phyloP scores from a whole-genome alignment of 805 yeast genomes.

The Monosporozyma yasuniensis region DNA sequence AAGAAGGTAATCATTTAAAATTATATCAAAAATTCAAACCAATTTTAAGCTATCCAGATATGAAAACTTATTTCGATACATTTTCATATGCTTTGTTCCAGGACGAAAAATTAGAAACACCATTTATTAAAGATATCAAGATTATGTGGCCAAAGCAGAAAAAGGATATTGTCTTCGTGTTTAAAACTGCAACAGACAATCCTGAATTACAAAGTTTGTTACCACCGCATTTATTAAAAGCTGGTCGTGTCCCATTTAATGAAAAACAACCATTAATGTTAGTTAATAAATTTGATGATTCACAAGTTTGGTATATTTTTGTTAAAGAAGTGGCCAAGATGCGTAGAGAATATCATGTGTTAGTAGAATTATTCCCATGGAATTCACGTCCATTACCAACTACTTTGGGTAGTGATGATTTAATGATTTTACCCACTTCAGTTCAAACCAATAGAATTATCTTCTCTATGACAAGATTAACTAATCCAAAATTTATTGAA shows the following conservation, averaged over 20 bases:
- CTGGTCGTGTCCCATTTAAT: constrained; percentile 52
- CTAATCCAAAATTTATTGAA: constrained; percentile 41
- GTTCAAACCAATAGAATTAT: constrained; percentile 55
- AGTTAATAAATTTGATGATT: constrained; percentile 35
- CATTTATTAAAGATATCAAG: constrained; percentile 39
- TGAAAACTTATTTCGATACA: constrained; percentile 46
- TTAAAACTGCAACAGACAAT: constrained; percentile 18
- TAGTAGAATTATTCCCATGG: constrained; percentile 51
- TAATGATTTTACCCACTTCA: constrained; percentile 49
- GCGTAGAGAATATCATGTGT: constrained; percentile 30
- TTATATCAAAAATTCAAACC: constrained; percentile 34
- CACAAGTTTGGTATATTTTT: constrained; percentile 52
- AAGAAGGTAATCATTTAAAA: constrained; percentile 29
- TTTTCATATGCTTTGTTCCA: constrained; percentile 53
- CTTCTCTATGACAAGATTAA: constrained; percentile 54
- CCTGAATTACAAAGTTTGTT: constrained; percentile 40
- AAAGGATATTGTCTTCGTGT: constrained; percentile 30
- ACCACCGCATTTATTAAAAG: constrained; percentile 42
- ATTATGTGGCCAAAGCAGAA: constrained; percentile 46
- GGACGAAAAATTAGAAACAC: constrained; percentile 47
- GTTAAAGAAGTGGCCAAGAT: constrained; percentile 36
- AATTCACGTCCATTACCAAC: constrained; percentile 43
- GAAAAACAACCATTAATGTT: constrained; percentile 51
- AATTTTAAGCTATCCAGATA: constrained; percentile 38
- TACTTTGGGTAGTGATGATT: constrained; percentile 27